phyloP scores from a whole-genome alignment of 805 yeast genomes.

The Grigorovia jiainica region DNA sequence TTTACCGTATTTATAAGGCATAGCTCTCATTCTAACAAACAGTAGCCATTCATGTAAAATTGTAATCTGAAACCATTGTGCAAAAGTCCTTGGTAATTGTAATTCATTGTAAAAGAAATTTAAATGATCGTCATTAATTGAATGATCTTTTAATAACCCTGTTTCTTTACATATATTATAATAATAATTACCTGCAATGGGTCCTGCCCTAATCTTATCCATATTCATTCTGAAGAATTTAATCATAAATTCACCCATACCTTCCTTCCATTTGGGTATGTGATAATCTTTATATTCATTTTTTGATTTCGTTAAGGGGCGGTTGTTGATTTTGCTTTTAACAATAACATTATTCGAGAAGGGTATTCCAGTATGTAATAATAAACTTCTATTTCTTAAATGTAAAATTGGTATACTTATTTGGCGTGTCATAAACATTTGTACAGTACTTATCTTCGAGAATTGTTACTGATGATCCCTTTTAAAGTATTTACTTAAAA shows the following conservation, averaged over 20 bases:
- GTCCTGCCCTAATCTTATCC: slow-evolving; percentile 89
- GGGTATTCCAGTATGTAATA: not conserved
- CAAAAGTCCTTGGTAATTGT: slow-evolving; percentile 73
- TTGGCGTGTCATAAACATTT: no score
- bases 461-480: no score
- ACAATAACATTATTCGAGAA: not conserved
- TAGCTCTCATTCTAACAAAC: slow-evolving; percentile 88
- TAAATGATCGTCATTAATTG: slow-evolving; percentile 63
- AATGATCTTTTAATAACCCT: slow-evolving; percentile 68
- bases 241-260: slow-evolving; percentile 57
- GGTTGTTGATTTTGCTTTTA: slow-evolving; percentile 14
- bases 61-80: slow-evolving; percentile 95
- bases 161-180: slow-evolving; percentile 81
- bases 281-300: slow-evolving; percentile 31
- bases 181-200: slow-evolving; percentile 84
- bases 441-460: no score
- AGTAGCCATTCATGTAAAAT: slow-evolving; percentile 88
- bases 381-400: no score
- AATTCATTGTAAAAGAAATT: slow-evolving; percentile 78
- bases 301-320: slow-evolving; percentile 31
- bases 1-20: slow-evolving; percentile 84
- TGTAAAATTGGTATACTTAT: no score
- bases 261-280: slow-evolving; percentile 42
- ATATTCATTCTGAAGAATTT: slow-evolving; percentile 64
- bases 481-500: no score